Percentiles rank a stretch among this genome's conserved stretches.
Conservation (phyloP, 2,329 filamentous ascomycete species). For the Cytospora chrysosperma region DNA sequence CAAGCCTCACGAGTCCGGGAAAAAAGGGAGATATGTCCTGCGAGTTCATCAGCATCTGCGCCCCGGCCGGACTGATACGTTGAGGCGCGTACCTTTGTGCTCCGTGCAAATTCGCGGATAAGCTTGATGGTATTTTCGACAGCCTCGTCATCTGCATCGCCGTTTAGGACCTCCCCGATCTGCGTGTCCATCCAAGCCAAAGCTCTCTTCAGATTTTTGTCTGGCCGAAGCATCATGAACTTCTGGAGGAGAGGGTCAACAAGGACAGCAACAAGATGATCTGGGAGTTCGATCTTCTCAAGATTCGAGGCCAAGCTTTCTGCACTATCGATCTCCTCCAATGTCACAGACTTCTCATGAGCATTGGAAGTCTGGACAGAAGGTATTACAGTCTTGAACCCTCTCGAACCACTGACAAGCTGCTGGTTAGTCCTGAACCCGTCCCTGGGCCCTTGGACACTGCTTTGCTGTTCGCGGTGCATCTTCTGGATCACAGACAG, state of each 20-base stretch:
- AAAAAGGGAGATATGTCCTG: constrained; percentile 35
- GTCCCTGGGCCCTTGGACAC: constrained; percentile 40
- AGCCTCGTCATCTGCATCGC: constrained; percentile 48
- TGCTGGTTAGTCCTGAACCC: constrained; percentile 65
- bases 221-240: constrained; percentile 64
- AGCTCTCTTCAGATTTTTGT: constrained; percentile 37
- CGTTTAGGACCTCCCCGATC: constrained; percentile 28
- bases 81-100: constrained; percentile 49
- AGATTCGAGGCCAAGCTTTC: constrained; percentile 68
- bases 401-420: constrained; percentile 43
- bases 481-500: constrained; percentile 65
- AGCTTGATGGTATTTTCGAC: constrained; percentile 55
- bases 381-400: constrained; percentile 58
- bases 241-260: constrained; percentile 78
- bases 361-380: constrained; percentile 72
- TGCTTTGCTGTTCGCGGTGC: constrained; percentile 48
- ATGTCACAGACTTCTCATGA: constrained; percentile 60
- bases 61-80: no score
- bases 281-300: constrained; percentile 77
- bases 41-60: not conserved
- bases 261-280: constrained; percentile 75
- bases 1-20: constrained; percentile 50
- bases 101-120: constrained; percentile 54
- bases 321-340: constrained; percentile 77
- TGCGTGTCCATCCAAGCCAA: constrained; percentile 23